These are phyloP conservation scores for Globisporangium mamillatum DNA, from an alignment of 352 stramenopile genomes.

Conservation along the genomic window DNA sequence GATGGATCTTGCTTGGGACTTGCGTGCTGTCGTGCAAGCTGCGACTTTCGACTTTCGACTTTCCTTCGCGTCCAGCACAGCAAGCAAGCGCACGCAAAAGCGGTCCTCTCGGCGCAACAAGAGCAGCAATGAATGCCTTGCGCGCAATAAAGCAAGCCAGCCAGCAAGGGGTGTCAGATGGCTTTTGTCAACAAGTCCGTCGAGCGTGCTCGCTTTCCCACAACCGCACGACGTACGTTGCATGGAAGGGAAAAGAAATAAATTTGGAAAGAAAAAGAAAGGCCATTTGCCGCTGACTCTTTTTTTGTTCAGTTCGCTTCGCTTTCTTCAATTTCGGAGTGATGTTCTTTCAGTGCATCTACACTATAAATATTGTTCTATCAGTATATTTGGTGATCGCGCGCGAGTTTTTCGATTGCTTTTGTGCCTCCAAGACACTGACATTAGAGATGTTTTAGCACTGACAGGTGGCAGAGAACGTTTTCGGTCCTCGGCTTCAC, in stretches of 20 bases:
- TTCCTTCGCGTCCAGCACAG: constrained; percentile 6
- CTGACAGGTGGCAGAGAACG: not conserved
- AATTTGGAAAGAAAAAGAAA: constrained; percentile 1
- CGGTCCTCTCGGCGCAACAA: not conserved
- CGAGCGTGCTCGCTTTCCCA: not conserved
- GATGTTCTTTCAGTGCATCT: not conserved
- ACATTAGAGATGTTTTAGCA: not conserved
- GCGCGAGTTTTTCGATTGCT: not conserved
- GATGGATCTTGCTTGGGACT: not conserved
- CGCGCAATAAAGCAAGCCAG: not conserved
- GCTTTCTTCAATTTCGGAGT: not conserved
- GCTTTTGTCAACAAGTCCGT: not conserved
- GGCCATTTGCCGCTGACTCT: not conserved
- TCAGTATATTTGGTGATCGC: not conserved
- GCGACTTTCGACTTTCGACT: not conserved
- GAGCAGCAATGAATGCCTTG: not conserved
- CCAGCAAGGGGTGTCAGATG: not conserved
- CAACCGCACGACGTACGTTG: not conserved
- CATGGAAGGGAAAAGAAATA: not conserved
- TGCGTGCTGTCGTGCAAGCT: not conserved
- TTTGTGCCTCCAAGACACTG: not conserved
- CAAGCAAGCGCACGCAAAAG: constrained; percentile 1
- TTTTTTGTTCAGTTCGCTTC: constrained; percentile 1
- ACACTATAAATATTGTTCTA: not conserved
- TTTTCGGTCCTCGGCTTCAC: not conserved